A percentile compares a stretch with the other conserved stretches of the same genome.
phyloP scores from a whole-genome alignment of 106 monocot species.

The Triglochin maritima region DNA sequence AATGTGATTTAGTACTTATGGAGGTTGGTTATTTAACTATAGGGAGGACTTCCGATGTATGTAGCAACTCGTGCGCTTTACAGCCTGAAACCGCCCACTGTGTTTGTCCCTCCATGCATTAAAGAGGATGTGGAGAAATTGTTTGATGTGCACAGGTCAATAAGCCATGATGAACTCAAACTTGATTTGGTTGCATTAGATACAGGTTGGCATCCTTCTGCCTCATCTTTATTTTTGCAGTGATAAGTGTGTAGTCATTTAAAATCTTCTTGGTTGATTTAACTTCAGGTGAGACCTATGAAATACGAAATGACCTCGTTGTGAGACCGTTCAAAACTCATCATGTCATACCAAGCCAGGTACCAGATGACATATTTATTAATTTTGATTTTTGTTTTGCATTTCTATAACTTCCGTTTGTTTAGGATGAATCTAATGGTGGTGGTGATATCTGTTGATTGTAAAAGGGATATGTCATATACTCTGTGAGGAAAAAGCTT shows the following conservation, averaged over 20 bases:
- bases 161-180: constrained; percentile 74
- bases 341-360: constrained; percentile 98
- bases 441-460: not conserved
- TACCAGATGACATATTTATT: constrained; percentile 2
- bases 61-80: constrained; percentile 84
- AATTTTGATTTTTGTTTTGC: not conserved
- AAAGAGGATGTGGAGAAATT: constrained; percentile 79
- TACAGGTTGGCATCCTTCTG: constrained; percentile 47
- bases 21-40: not conserved
- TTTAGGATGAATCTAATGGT: too few species aligned
- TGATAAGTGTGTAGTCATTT: not conserved
- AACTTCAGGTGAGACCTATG: constrained; percentile 83
- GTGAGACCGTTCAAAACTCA: constrained; percentile 88
- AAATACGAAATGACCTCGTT: constrained; percentile 94
- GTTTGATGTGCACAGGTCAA: constrained; percentile 70
- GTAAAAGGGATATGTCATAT: constrained; percentile 87
- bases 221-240: not conserved
- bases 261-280: not conserved
- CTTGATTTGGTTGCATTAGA: constrained; percentile 79
- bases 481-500: constrained; percentile 80
- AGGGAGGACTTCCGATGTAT: constrained; percentile 98
- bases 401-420: not conserved
- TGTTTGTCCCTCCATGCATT: constrained; percentile 87
- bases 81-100: constrained; percentile 82
- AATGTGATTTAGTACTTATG: too few species aligned